Evolutionary conservation across 2,329 filamentous ascomycete genomes (phyloP).

Genomic region (Aspergillus sp.): DNA sequence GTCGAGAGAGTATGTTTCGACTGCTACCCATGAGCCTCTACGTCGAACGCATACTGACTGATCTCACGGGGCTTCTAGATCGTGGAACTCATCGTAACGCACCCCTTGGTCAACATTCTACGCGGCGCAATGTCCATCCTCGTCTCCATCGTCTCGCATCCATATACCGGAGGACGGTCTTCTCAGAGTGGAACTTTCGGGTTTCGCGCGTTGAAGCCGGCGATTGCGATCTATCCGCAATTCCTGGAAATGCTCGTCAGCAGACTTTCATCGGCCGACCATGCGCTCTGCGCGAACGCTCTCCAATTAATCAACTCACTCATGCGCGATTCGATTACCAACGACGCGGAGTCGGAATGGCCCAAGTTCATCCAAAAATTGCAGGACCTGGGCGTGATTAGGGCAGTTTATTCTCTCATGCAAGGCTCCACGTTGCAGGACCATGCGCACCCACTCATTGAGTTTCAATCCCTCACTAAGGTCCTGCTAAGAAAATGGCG

Average conservation of each 20-base stretch:
- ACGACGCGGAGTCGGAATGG: conserved; percentile 79
- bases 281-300: conserved; percentile 91
- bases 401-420: conserved; percentile 89
- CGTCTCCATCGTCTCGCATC: conserved; percentile 86
- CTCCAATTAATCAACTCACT: conserved; percentile 93
- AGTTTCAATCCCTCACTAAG: conserved; percentile 92
- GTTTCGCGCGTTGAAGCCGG: conserved; percentile 87
- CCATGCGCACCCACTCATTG: conserved; percentile 80
- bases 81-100: conserved; percentile 88
- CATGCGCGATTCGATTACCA: conserved; percentile 84
- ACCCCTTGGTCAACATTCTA: conserved; percentile 95
- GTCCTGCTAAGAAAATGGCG: conserved; percentile 83
- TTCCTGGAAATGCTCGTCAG: conserved; percentile 94
- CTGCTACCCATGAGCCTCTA: neutral
- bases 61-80: conserved; percentile 47
- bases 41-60: neutral
- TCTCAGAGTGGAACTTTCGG: conserved; percentile 67
- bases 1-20: conserved; percentile 56
- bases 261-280: conserved; percentile 88
- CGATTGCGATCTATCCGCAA: conserved; percentile 84
- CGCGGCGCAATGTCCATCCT: conserved; percentile 95
- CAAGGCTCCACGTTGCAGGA: conserved; percentile 90
- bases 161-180: conserved; percentile 56
- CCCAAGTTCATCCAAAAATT: conserved; percentile 90
- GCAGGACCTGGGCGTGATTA: conserved; percentile 89